Evolutionary conservation across 2,329 filamentous ascomycete genomes (phyloP).

Genomic region (Tolypocladium endophyticum): DNA sequence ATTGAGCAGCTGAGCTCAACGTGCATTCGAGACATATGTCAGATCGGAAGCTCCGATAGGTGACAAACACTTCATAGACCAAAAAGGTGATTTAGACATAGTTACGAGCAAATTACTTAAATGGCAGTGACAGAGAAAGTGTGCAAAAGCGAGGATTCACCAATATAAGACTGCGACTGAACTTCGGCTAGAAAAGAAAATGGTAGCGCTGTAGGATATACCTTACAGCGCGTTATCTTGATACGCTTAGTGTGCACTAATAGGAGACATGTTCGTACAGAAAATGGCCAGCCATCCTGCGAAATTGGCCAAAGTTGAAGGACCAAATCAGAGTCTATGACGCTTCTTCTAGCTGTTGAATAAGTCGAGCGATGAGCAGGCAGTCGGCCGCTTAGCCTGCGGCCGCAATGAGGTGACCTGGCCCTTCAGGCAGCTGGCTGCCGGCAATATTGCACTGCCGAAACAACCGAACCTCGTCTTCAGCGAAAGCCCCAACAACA

Average conservation of each 20-base stretch:
- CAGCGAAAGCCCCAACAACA: neutral
- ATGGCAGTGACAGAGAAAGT: neutral
- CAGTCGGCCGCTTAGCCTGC: neutral
- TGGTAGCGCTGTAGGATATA: no score
- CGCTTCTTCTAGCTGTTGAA: neutral
- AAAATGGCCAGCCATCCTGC: no score
- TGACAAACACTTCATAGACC: neutral
- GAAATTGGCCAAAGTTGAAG: no score
- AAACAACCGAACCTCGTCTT: neutral
- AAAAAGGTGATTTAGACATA: neutral
- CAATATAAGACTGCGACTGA: no score
- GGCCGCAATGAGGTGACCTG: neutral
- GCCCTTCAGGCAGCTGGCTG: neutral
- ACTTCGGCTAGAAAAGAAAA: no score
- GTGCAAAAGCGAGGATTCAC: neutral
- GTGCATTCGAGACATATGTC: neutral
- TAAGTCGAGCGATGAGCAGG: neutral
- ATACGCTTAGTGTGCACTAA: no score
- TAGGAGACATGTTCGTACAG: no score
- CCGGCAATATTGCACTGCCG: neutral
- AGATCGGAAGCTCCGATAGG: neutral
- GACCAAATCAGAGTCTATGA: no score
- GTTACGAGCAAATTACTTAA: neutral
- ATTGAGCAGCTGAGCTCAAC: neutral
- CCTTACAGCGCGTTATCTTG: no score